Evolutionary conservation across 2,329 filamentous ascomycete genomes (phyloP), one percentile per base, ranked within the genome.

Genomic region (Pseudonectria buxi): DNA sequence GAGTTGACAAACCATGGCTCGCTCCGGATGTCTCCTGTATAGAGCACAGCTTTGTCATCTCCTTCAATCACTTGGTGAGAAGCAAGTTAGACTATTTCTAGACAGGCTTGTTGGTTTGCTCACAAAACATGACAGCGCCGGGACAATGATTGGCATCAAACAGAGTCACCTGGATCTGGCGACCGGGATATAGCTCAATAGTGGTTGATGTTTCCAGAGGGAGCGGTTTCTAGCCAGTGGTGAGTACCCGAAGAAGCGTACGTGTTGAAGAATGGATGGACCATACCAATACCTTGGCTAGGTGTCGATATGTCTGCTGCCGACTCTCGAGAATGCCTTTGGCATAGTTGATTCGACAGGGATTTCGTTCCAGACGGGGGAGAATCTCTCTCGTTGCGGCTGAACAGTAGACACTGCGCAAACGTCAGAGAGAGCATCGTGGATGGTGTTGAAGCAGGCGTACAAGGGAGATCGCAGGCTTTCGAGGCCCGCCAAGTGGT

Each of bases 101-200:
- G n/a, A n/a, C n/a, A n/a, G n/a, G n/a, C n/a, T n/a, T n/a, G n/a
- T n/a, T n/a, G n/a, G n/a, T n/a, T n/a, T n/a, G n/a, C 72, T 45
- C 55, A 78, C 74, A 67, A 54, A 95, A 95, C 87, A 95, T 94
- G 13, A 92, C 86, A 13, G 87, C 81, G 0, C 90, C 89, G 1
- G 83, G 74, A 50, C 90, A 96, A 55, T 95, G 90, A 50, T 96
- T 95, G 2, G 90, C 88, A 63, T 95, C 83, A 33, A 95, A 76
- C 0, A 95, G 68, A 0, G 88, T 95, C 13, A 94, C 86, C 30
- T 80, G 78, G 15, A 95, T 78, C n/a, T 63, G 65, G 30, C 74
- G 72, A 2, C 76, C 75, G 0, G 81, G 85, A 2, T 68, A 70
- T 3, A 95, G 68, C 51, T 94, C 86, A 30, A 96, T 76, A 4